Percentiles rank a stretch among this genome's conserved stretches.
phyloP scores from a whole-genome alignment of 306 rosid genomes.

The Crotalaria pallida region DNA sequence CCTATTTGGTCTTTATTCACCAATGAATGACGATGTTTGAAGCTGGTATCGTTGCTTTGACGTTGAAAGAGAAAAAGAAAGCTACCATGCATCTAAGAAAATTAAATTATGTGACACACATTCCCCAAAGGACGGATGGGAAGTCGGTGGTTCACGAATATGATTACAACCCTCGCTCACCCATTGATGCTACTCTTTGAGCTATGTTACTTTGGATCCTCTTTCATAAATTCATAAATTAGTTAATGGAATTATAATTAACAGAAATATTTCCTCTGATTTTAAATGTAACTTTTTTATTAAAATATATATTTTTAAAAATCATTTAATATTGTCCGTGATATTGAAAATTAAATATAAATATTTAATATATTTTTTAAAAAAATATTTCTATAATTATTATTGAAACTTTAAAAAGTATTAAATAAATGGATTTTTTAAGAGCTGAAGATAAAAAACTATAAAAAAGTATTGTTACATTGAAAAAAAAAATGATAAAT shows the following conservation, averaged over 20 bases:
- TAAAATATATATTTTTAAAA: too few species aligned
- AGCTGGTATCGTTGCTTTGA: constrained; percentile 8
- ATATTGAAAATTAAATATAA: too few species aligned
- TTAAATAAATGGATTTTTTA: too few species aligned
- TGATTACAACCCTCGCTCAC: constrained; percentile 1
- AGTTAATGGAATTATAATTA: not conserved
- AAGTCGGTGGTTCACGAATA: constrained; percentile 46
- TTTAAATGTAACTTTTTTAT: too few species aligned
- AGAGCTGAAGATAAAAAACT: too few species aligned
- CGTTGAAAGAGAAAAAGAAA: constrained; percentile 24
- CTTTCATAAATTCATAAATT: not conserved
- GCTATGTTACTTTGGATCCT: not conserved
- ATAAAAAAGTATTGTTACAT: too few species aligned
- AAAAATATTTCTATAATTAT: too few species aligned
- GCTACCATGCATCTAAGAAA: constrained; percentile 14
- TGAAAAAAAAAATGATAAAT: too few species aligned
- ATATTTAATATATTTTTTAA: too few species aligned
- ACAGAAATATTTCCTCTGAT: too few species aligned
- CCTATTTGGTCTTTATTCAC: not conserved
- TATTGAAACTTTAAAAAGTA: too few species aligned
- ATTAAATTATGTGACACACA: constrained; percentile 19
- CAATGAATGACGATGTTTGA: not conserved
- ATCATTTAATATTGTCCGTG: too few species aligned
- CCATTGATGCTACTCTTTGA: not conserved
- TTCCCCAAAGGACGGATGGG: constrained; percentile 19